Percentiles rank a stretch among this genome's conserved stretches.
These are phyloP conservation scores for Pinguiococcus pyrenoidosus DNA, from an alignment of 108 stramenopile genomes.

Conservation along the genomic window DNA sequence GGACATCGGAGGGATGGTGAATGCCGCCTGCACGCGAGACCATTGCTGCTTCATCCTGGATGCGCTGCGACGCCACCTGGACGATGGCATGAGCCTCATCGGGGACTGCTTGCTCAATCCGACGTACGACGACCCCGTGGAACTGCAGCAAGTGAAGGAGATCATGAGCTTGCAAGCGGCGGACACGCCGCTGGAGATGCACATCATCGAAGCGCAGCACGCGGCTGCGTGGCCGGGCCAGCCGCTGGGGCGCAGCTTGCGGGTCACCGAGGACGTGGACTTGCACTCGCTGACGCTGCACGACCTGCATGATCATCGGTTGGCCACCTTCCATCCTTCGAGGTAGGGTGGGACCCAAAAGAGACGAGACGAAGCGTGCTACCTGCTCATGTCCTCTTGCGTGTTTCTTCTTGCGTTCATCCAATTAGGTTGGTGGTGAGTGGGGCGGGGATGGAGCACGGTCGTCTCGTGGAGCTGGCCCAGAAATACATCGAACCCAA, in stretches of 20 bases:
- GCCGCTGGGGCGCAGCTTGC: conserved; percentile 49
- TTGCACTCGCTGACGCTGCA: conserved; percentile 36
- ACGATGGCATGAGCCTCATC: conserved; percentile 57
- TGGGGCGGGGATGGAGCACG: conserved; percentile 85
- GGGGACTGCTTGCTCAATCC: conserved; percentile 56
- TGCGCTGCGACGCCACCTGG: conserved; percentile 67
- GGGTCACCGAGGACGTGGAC: too few relatives aligned
- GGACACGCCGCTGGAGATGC: conserved; percentile 55
- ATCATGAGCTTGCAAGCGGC: conserved; percentile 61
- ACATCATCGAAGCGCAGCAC: conserved; percentile 70
- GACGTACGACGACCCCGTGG: conserved; percentile 4
- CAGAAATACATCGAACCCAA: conserved; percentile 59
- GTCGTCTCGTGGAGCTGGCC: conserved; percentile 64
- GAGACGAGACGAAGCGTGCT: background rate
- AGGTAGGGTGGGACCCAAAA: background rate
- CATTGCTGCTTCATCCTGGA: conserved; percentile 36
- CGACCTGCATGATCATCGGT: conserved; percentile 43
- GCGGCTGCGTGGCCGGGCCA: conserved; percentile 61
- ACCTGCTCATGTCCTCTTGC: background rate
- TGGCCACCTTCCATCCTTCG: conserved; percentile 46
- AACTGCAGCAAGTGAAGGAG: conserved; percentile 53
- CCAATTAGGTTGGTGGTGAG: conserved; percentile 64
- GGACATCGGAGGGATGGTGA: conserved; percentile 44
- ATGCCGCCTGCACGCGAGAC: conserved; percentile 5
- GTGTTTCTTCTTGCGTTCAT: background rate